Percentiles rank a stretch among this genome's conserved stretches.
These are phyloP conservation scores for Cutaneotrichosporon sp. DNA, from an alignment of 1,284 basidiomycete species.

Conservation along the genomic window DNA sequence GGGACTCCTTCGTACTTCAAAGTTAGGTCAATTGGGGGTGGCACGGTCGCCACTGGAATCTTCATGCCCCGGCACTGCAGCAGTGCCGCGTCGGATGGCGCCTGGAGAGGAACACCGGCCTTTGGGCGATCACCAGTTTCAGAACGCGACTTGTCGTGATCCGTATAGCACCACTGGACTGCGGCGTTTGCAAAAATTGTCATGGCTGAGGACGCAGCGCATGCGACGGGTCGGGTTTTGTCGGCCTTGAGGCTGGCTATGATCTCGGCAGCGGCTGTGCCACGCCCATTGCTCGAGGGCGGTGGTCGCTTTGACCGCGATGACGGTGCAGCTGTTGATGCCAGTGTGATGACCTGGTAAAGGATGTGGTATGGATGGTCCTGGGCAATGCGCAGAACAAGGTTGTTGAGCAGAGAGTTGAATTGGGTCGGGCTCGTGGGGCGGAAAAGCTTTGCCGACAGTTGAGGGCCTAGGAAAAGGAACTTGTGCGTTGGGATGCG, in stretches of 20 bases:
- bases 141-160: conserved; percentile 10
- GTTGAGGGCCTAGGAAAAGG: conserved; percentile 82
- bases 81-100: conserved; percentile 10
- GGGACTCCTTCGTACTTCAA: conserved; percentile 62
- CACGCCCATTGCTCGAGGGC: conserved; percentile 49
- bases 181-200: conserved; percentile 67
- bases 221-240: conserved; percentile 61
- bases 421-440: conserved; percentile 50
- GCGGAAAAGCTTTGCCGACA: conserved; percentile 74
- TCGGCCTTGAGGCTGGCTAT: conserved; percentile 63
- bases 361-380: conserved; percentile 94
- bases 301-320: conserved; percentile 4
- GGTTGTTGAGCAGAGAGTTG: conserved; percentile 60
- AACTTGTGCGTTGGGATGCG: conserved; percentile 83
- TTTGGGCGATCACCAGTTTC: not conserved
- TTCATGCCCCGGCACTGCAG: conserved; percentile 42
- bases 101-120: not conserved
- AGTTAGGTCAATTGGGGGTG: conserved; percentile 66
- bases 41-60: conserved; percentile 74
- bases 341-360: conserved; percentile 75
- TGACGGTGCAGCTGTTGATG: conserved; percentile 10
- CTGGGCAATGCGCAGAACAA: conserved; percentile 70
- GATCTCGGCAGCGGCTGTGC: conserved; percentile 64
- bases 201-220: conserved; percentile 53
- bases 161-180: conserved; percentile 59